These are phyloP conservation scores for Fusarium protoensiforme DNA, from an alignment of 2,329 filamentous ascomycete species.

Conservation along the genomic window DNA sequence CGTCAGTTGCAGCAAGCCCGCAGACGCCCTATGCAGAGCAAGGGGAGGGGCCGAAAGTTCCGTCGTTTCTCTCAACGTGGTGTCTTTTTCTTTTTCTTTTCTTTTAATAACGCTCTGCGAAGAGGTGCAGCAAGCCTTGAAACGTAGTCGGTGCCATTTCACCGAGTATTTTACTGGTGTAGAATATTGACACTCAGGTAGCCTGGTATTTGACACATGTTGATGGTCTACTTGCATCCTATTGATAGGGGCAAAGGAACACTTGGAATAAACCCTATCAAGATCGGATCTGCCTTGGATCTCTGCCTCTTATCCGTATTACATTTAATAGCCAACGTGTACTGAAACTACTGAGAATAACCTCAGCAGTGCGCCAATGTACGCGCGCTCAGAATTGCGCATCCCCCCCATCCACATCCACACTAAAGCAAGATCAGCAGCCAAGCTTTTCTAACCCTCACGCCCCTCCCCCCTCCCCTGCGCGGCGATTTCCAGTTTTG, in stretches of 20 bases:
- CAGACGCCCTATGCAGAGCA: slow-evolving; percentile 13
- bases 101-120: background rate
- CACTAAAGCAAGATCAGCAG: slow-evolving; percentile 30
- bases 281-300: background rate
- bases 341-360: background rate
- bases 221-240: background rate
- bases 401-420: slow-evolving; percentile 2
- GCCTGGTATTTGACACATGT: background rate
- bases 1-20: slow-evolving; percentile 7
- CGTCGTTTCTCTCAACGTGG: slow-evolving; percentile 2
- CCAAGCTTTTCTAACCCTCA: slow-evolving; percentile 24
- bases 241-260: background rate
- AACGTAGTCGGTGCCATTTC: background rate
- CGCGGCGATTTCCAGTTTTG: slow-evolving; percentile 22
- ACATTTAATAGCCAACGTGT: background rate
- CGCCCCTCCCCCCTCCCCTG: slow-evolving; percentile 12
- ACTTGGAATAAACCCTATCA: background rate
- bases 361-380: background rate
- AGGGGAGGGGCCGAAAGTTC: slow-evolving; percentile 8
- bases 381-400: slow-evolving; percentile 5
- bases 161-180: background rate
- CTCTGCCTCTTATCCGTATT: background rate
- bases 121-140: background rate
- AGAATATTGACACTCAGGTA: background rate
- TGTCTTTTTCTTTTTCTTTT: background rate